These are phyloP conservation scores for Boletales sp. DNA, from an alignment of 768 basidiomycete genomes.

Conservation along the genomic window DNA sequence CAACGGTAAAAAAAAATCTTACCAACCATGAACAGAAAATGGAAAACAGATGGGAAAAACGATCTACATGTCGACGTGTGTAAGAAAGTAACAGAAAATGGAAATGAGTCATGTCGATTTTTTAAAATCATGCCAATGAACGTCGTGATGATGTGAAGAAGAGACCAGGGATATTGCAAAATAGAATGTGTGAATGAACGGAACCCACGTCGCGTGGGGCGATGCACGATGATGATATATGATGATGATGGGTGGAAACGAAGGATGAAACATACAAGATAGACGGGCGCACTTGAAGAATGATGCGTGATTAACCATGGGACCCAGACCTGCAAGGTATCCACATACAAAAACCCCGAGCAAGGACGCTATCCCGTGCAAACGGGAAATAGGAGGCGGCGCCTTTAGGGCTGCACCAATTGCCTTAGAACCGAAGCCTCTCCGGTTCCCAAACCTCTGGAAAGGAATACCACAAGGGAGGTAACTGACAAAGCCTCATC, in stretches of 20 bases:
- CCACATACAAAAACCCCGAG: constrained; percentile 5
- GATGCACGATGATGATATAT: constrained; percentile 13
- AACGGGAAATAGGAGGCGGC: neutral
- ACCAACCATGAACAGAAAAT: neutral
- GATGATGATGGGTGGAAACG: neutral
- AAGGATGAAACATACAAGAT: constrained; percentile 6
- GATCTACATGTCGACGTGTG: constrained; percentile 12
- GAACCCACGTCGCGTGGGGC: constrained; percentile 9
- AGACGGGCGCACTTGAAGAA: constrained; percentile 5
- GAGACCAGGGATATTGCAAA: constrained; percentile 7
- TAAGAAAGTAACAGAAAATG: neutral
- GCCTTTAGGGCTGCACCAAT: neutral
- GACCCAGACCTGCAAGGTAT: constrained; percentile 16
- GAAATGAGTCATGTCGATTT: neutral
- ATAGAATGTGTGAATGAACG: constrained; percentile 12
- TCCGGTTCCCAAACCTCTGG: constrained; percentile 34
- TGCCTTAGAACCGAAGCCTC: constrained; percentile 19
- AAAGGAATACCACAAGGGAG: constrained; percentile 32
- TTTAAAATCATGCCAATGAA: constrained; percentile 1
- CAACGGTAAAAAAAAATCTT: constrained; percentile 6
- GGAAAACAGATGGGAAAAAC: neutral
- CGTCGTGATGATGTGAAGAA: constrained; percentile 1
- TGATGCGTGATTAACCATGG: constrained; percentile 12
- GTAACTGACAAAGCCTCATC: constrained; percentile 18
- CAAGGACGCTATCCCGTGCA: neutral